Percentiles rank a stretch among this genome's conserved stretches.
phyloP scores from a whole-genome alignment of 352 stramenopile genomes.

The Phytophthora citricola region DNA sequence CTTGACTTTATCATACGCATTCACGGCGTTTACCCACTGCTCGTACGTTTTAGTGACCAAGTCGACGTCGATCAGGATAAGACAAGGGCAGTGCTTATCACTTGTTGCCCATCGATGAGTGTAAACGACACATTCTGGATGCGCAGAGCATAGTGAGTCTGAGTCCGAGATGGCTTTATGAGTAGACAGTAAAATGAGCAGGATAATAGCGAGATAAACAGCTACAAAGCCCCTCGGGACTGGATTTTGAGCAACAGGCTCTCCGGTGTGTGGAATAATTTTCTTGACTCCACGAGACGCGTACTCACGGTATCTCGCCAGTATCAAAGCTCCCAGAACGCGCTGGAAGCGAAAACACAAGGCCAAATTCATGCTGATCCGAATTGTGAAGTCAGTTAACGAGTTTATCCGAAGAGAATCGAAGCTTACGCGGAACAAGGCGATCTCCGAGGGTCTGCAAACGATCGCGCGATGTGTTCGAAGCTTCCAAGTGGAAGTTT shows the following conservation, averaged over 20 bases:
- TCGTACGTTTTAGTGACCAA: constrained; percentile 28
- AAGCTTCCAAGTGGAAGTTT: constrained; percentile 32
- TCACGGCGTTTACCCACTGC: constrained; percentile 26
- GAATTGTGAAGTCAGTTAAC: constrained; percentile 26
- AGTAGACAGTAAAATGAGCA: constrained; percentile 19
- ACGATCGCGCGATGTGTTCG: constrained; percentile 29
- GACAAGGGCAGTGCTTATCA: constrained; percentile 30
- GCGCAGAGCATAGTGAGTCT: constrained; percentile 3
- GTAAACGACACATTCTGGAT: constrained; percentile 36
- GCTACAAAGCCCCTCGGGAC: constrained; percentile 19
- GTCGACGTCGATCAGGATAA: constrained; percentile 35
- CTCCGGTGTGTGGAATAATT: background rate
- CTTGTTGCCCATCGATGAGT: constrained; percentile 18
- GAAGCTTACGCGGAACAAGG: constrained; percentile 35
- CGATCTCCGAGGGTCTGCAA: constrained; percentile 31
- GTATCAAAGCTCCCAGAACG: constrained; percentile 23
- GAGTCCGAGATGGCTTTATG: constrained; percentile 28
- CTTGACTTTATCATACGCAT: constrained; percentile 22
- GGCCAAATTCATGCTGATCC: constrained; percentile 33
- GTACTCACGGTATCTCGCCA: constrained; percentile 10
- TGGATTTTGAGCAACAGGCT: constrained; percentile 8
- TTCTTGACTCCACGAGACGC: constrained; percentile 6
- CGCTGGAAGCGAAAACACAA: constrained; percentile 44
- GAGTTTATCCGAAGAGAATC: constrained; percentile 42
- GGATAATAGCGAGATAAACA: constrained; percentile 20